phyloP scores from a whole-genome alignment of 306 rosid genomes.

The Cicer judaicum region DNA sequence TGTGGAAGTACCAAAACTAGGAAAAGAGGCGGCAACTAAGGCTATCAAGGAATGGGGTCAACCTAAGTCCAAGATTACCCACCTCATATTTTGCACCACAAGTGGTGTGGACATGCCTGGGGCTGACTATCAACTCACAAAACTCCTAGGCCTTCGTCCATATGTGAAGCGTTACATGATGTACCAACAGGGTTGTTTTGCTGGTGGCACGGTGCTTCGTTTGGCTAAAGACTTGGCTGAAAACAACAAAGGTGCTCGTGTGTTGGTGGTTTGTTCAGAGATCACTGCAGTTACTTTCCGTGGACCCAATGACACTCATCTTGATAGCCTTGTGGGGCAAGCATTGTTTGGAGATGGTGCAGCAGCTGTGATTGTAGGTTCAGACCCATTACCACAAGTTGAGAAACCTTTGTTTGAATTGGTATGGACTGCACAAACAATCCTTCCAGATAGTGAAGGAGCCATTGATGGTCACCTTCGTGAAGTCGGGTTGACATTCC shows the following conservation, averaged over 20 bases:
- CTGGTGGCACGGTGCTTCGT: conserved; percentile 46
- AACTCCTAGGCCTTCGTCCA: conserved; percentile 39
- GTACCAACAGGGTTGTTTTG: conserved; percentile 47
- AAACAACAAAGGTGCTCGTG: conserved; percentile 44
- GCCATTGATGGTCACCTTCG: conserved; percentile 46
- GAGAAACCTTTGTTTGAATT: conserved; percentile 41
- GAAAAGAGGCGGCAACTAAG: conserved; percentile 51
- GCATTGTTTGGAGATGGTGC: conserved; percentile 47
- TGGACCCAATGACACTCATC: conserved; percentile 45
- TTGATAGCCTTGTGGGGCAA: conserved; percentile 46
- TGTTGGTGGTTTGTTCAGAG: conserved; percentile 44
- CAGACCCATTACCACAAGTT: conserved; percentile 31
- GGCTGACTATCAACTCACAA: conserved; percentile 51
- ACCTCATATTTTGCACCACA: conserved; percentile 46
- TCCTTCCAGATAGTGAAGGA: conserved; percentile 43
- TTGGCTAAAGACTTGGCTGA: conserved; percentile 46
- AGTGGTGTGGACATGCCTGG: conserved; percentile 50
- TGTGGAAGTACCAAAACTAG: conserved; percentile 45
- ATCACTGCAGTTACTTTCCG: conserved; percentile 45
- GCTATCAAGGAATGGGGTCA: conserved; percentile 47
- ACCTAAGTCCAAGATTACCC: conserved; percentile 43
- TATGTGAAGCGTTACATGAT: conserved; percentile 51
- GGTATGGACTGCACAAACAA: conserved; percentile 46
- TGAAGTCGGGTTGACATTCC: conserved; percentile 39
- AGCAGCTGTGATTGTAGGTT: conserved; percentile 45